Conservation (phyloP, 1,284 basidiomycete genomes). For the Apiotrichum porosum region DNA sequence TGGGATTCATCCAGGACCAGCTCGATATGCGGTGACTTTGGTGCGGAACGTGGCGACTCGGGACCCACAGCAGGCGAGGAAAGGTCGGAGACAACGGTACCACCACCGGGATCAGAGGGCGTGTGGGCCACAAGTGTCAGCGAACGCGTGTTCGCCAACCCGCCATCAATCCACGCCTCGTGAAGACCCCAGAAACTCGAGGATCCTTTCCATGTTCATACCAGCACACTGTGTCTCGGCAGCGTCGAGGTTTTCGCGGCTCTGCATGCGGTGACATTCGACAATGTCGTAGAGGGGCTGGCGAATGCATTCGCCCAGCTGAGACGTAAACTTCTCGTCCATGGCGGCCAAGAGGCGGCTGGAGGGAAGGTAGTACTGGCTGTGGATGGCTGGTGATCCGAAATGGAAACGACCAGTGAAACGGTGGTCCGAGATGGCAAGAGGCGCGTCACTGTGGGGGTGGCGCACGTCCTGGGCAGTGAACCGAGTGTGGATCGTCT, state of each 20-base stretch:
- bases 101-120: slow-evolving; percentile 2
- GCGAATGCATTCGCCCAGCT: not conserved
- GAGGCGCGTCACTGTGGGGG: too few species aligned
- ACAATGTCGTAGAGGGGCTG: slow-evolving; percentile 7
- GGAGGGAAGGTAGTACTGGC: slow-evolving; percentile 7
- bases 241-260: not conserved
- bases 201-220: not conserved
- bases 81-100: not conserved
- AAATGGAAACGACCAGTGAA: not conserved
- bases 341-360: slow-evolving; percentile 4
- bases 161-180: not conserved
- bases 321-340: slow-evolving; percentile 2
- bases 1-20: slow-evolving; percentile 1
- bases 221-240: slow-evolving; percentile 1
- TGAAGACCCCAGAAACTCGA: not conserved
- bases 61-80: not conserved
- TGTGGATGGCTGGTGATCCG: not conserved
- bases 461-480: too few species aligned
- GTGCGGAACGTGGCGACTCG: slow-evolving; percentile 9
- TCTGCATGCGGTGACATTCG: not conserved
- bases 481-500: too few species aligned
- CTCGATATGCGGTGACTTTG: too few species aligned
- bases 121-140: too few species aligned
- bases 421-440: not conserved
- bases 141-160: too few species aligned